A percentile compares a stretch with the other conserved stretches of the same genome.
These are phyloP conservation scores for Debaryomyces sp. DNA, from an alignment of 1,139 yeast species.

Conservation along the genomic window DNA sequence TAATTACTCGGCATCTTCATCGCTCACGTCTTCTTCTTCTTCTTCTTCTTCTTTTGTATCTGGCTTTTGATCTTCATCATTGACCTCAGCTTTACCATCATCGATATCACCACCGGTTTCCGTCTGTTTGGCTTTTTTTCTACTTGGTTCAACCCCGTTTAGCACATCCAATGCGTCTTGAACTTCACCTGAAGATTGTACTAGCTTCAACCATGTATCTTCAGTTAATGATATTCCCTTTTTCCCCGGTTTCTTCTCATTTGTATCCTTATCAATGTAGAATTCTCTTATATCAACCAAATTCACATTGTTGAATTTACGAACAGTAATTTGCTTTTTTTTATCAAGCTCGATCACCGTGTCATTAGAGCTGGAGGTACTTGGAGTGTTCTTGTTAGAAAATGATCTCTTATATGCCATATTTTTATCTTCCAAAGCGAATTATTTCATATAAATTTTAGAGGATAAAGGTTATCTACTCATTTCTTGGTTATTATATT, in stretches of 20 bases:
- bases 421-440: conserved; percentile 2
- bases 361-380: conserved; percentile 15
- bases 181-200: conserved; percentile 57
- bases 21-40: conserved; percentile 7
- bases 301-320: conserved; percentile 64
- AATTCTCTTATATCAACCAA: conserved; percentile 82
- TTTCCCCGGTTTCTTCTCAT: conserved; percentile 73
- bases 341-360: conserved; percentile 48
- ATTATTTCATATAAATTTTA: neutral
- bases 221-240: conserved; percentile 82
- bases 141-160: conserved; percentile 28
- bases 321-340: conserved; percentile 71
- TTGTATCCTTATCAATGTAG: conserved; percentile 62
- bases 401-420: conserved; percentile 18
- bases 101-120: conserved; percentile 11
- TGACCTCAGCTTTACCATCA: conserved; percentile 6
- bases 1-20: conserved; percentile 2
- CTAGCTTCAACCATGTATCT: conserved; percentile 64
- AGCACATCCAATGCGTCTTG: conserved; percentile 58
- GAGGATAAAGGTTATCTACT: neutral
- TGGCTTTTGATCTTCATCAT: conserved; percentile 12
- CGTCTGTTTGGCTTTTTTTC: conserved; percentile 9
- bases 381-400: conserved; percentile 5
- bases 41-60: conserved; percentile 12
- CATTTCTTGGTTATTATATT: neutral